These are phyloP conservation scores for Phyllosticta citrichinensis DNA, from an alignment of 2,329 filamentous ascomycete genomes.

Conservation along the genomic window DNA sequence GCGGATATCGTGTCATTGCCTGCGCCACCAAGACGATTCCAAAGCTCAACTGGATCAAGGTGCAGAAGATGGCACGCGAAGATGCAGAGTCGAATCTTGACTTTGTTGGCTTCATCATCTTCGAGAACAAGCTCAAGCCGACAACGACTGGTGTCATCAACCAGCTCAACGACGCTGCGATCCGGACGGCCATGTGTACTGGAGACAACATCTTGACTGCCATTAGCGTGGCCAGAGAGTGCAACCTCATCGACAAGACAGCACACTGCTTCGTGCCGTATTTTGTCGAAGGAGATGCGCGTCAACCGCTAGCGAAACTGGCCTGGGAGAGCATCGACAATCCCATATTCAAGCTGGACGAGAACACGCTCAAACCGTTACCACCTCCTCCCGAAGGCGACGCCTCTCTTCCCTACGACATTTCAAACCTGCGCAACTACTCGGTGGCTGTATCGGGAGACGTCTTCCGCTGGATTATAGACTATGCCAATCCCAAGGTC, in stretches of 20 bases:
- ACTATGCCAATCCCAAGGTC: constrained; percentile 74
- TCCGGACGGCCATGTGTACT: constrained; percentile 90
- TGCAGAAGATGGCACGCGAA: constrained; percentile 82
- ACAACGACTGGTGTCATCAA: constrained; percentile 71
- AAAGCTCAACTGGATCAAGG: constrained; percentile 85
- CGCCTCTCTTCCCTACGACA: constrained; percentile 75
- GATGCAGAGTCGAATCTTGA: constrained; percentile 77
- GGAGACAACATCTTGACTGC: constrained; percentile 97
- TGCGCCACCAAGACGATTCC: constrained; percentile 83
- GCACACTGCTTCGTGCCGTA: constrained; percentile 90
- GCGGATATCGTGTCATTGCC: constrained; percentile 92
- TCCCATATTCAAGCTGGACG: constrained; percentile 64
- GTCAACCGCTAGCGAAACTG: constrained; percentile 62
- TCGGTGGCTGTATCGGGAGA: constrained; percentile 85
- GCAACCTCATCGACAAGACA: constrained; percentile 66
- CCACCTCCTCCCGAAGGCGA: constrained; percentile 62
- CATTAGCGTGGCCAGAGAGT: constrained; percentile 89
- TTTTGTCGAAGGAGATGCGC: constrained; percentile 68
- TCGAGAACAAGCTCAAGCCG: constrained; percentile 95
- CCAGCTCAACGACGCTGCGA: constrained; percentile 72
- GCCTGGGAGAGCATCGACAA: constrained; percentile 96
- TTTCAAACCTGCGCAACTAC: constrained; percentile 73
- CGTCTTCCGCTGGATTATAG: constrained; percentile 91
- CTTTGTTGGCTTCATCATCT: constrained; percentile 94
- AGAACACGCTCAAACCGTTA: constrained; percentile 69